Conservation (phyloP, 495 filamentous ascomycete genomes). For the Penicillium coprophilum region DNA sequence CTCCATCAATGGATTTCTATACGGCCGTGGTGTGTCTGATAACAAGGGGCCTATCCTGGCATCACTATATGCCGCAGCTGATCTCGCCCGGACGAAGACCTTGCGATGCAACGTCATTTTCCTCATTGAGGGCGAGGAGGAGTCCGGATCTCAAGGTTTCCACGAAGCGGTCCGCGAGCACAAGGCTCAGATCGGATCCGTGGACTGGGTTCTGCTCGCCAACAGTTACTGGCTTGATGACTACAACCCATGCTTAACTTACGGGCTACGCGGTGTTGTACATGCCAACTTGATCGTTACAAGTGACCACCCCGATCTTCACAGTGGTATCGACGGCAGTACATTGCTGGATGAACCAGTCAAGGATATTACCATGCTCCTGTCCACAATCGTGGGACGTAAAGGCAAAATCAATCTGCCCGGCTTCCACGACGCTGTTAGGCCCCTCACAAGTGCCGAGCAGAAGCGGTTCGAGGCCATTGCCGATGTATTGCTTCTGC, state of each 20-base stretch:
- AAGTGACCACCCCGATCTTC: constrained; percentile 83
- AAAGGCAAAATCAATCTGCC: constrained; percentile 59
- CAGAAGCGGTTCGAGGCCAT: constrained; percentile 82
- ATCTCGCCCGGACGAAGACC: constrained; percentile 72
- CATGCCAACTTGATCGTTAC: constrained; percentile 87
- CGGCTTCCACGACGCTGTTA: constrained; percentile 81
- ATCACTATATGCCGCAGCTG: constrained; percentile 87
- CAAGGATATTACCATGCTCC: constrained; percentile 80
- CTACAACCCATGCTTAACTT: constrained; percentile 90
- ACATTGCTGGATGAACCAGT: constrained; percentile 83
- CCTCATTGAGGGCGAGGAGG: constrained; percentile 95
- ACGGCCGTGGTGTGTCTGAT: constrained; percentile 94
- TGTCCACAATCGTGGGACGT: constrained; percentile 72
- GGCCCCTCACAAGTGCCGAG: constrained; percentile 72
- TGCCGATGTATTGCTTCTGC: constrained; percentile 66
- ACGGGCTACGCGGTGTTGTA: constrained; percentile 90
- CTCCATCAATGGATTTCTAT: constrained; percentile 88
- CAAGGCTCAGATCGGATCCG: constrained; percentile 79
- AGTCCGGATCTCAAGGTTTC: constrained; percentile 89
- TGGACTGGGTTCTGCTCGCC: constrained; percentile 91
- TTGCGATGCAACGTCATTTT: constrained; percentile 88
- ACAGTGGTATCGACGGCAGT: constrained; percentile 94
- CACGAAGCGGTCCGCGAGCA: constrained; percentile 71
- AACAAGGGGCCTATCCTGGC: constrained; percentile 96
- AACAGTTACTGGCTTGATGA: constrained; percentile 99